Base-by-base conservation (phyloP, 768 basidiomycete species). In the Tulasnella sp. region DNA sequence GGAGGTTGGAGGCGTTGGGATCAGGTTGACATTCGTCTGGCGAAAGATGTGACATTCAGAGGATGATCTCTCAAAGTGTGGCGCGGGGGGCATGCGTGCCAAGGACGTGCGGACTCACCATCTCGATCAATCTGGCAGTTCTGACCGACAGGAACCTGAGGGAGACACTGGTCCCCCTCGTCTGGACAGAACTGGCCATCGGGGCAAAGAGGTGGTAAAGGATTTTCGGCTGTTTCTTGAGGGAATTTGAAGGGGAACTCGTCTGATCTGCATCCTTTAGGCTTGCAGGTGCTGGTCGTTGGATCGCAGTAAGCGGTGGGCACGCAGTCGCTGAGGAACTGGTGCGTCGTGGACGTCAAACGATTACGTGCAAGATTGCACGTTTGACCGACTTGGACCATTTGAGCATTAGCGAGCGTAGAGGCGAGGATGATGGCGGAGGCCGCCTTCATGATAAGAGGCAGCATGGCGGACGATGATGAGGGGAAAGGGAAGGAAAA, bases 111-210 rank as follows among this genome's bases (percentile, higher is more conserved):
- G 8, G 11, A 59, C 83, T 70, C 73, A 91, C 93, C 92, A 80
- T 95, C 93, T 70, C 93, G 87, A 78, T 94, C 90, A 73, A 95
- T 85, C 79, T 95, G 92, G 81, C 93, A 95, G 40, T 84, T 77
- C 74, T 86, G 88, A 29, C 84, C 88, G 2, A 91, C 87, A 0
- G 85, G 72, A 17, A 90, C 81, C 37, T 88, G 75, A 5, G 80
- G 75, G 76, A 89, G 85, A 80, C 93, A 95, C 9, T 79, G 81
- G 75, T 88, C 87, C 72, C 86, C 87, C 81, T 94, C 94, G 77
- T 95, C 92, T 0, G 91, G 91, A 79, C 93, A 94, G 79, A 94
- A 94, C 76, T 85, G 78, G 26, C 86, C 89, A 34, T 76, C 75
- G 8, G 81, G 78, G 77, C 93, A 95, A 75, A 86, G 83, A 14